These are phyloP conservation scores for Dipteronia sinensis DNA, from an alignment of 345 rosid species.

Conservation along the genomic window DNA sequence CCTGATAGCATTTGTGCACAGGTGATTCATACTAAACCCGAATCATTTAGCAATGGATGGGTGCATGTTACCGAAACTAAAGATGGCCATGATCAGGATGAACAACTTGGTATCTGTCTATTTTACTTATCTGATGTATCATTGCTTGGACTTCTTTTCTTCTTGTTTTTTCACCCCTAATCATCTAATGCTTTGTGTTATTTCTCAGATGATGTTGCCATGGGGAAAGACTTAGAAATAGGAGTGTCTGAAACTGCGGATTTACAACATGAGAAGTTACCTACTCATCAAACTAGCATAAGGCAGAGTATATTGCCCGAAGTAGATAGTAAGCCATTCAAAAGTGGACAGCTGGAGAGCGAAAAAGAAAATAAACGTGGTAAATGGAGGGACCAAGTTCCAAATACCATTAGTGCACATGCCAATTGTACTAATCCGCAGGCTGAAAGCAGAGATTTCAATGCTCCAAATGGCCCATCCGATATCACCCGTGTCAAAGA, in stretches of 20 bases:
- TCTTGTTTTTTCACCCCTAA: not conserved
- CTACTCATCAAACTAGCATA: conserved; percentile 16
- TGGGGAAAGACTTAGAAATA: conserved; percentile 34
- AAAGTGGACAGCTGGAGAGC: conserved; percentile 25
- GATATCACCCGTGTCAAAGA: conserved; percentile 37
- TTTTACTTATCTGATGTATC: not conserved
- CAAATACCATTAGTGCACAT: conserved; percentile 9
- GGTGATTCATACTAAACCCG: conserved; percentile 56
- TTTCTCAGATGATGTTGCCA: conserved; percentile 31
- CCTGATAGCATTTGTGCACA: conserved; percentile 77
- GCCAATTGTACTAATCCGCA: conserved; percentile 28
- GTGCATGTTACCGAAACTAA: conserved; percentile 30
- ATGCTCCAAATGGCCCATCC: conserved; percentile 34
- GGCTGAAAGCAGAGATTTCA: conserved; percentile 35
- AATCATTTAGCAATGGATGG: conserved; percentile 39
- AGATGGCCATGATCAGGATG: conserved; percentile 36
- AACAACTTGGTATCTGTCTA: conserved; percentile 34
- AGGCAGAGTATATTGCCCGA: conserved; percentile 26
- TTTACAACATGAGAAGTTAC: conserved; percentile 24
- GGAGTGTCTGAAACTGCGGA: conserved; percentile 27
- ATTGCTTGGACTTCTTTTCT: conserved; percentile 4
- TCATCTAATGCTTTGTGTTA: not conserved
- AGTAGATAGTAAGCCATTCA: conserved; percentile 30
- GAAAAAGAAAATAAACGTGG: conserved; percentile 27
- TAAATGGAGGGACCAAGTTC: conserved; percentile 23